These are phyloP conservation scores for Epichloe brachyelytri DNA, from an alignment of 2,329 filamentous ascomycete species.

Conservation along the genomic window DNA sequence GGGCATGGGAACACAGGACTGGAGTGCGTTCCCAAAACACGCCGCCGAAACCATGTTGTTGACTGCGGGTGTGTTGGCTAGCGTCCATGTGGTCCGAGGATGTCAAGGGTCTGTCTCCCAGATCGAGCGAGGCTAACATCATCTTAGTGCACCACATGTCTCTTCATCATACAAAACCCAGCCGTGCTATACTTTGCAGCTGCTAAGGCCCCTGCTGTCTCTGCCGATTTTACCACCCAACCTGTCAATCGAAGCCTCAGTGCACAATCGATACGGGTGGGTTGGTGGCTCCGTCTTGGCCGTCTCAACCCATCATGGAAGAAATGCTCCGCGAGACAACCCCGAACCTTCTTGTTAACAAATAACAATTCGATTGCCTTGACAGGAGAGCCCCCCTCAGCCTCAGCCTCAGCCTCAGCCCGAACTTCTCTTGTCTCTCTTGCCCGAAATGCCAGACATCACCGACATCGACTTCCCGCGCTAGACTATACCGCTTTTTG, in stretches of 20 bases:
- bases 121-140: background rate
- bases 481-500: background rate
- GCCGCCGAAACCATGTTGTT: background rate
- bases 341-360: too few species aligned
- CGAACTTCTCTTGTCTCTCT: too few species aligned
- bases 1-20: background rate
- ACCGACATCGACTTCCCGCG: background rate
- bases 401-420: too few species aligned
- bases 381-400: too few species aligned
- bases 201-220: background rate
- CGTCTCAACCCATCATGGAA: background rate
- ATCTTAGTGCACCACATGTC: background rate
- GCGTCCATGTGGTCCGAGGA: background rate
- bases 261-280: slow-evolving; percentile 2
- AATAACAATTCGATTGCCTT: background rate
- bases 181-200: background rate
- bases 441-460: too few species aligned
- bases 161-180: background rate
- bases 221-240: background rate
- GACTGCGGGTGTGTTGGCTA: background rate
- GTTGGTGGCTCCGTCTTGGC: too few species aligned
- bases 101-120: background rate
- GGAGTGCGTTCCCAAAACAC: background rate
- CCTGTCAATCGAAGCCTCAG: slow-evolving; percentile 3
- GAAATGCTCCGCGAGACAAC: slow-evolving; percentile 6